phyloP scores from a whole-genome alignment of 73 alveolate genomes.

The Tetrahymena borealis region DNA sequence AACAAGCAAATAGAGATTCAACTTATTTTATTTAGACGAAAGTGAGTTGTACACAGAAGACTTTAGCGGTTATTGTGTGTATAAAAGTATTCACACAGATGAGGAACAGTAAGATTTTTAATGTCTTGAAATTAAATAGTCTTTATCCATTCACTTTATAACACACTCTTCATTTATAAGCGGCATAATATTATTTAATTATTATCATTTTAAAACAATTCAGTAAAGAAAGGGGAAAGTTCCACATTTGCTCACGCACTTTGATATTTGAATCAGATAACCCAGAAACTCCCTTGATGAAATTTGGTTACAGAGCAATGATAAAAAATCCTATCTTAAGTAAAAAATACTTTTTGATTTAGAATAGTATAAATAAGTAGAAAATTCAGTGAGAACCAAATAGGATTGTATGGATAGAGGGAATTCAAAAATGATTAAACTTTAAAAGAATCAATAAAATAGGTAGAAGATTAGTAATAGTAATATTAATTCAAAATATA shows the following conservation, averaged over 20 bases:
- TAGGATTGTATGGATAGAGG: not conserved
- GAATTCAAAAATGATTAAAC: not conserved
- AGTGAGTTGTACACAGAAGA: conserved; percentile 48
- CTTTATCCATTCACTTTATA: not conserved
- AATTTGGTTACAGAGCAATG: conserved; percentile 36
- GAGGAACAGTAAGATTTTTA: conserved; percentile 21
- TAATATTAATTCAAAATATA: not conserved
- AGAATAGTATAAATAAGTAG: no score
- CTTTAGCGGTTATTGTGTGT: conserved; percentile 6
- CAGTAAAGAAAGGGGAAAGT: conserved; percentile 47
- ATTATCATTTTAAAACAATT: not conserved
- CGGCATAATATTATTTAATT: not conserved
- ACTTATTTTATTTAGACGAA: conserved; percentile 52
- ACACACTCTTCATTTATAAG: no score
- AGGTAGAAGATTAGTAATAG: not conserved
- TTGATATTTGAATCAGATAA: conserved; percentile 51
- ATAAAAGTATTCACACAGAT: conserved; percentile 7
- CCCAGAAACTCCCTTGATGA: conserved; percentile 28
- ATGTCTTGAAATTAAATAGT: not conserved
- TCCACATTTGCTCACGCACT: conserved; percentile 52
- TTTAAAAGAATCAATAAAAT: not conserved
- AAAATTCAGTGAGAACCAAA: no score
- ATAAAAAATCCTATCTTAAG: conserved; percentile 22
- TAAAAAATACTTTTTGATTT: no score
- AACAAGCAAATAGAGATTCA: conserved; percentile 39